Evolutionary conservation across 495 filamentous ascomycete genomes (phyloP), one percentile per base, ranked within the genome.

Genomic region (Darksidea phi): DNA sequence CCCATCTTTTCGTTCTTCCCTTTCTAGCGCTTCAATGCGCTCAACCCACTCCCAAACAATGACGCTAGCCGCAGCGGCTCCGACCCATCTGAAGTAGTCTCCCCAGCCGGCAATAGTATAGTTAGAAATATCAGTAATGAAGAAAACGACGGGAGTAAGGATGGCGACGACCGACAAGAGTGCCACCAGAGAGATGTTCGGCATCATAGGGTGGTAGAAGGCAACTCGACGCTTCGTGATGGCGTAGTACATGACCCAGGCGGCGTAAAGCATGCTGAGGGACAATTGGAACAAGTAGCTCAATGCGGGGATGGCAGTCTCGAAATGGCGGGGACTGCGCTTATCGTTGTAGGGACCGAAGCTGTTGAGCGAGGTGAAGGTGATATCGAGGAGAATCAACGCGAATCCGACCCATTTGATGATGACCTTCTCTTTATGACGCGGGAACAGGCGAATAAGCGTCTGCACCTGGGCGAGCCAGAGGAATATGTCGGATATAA

Each of bases 21-120:
- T 83, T 74, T 98, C 94, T 48, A 98, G 75, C 0, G 91, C 91
- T 72, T 98, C 94, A 53, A 98, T 98, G n/a, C 95, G 82, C 72
- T 98, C 94, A 17, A 98, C 94, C 94, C 94, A 98, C 73, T 98
- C 94, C 94, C 94, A 98, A 0, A 98, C 94, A 15, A 97, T 88
- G 18, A 97, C 94, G 75, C 91, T 96, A 7, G 94, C 95, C 1
- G 91, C 91, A 0, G 92, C 91, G 0, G 95, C 94, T 28, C 94
- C 95, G 43, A 97, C 95, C 94, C 95, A 98, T 67, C 94, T 79
- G 51, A 97, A 90, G 68, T 97, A 98, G 62, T 95, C 94, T 67
- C 94, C 95, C 94, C 94, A 98, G 15, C 90, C 91, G 25, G 89
- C 90, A 48, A 96, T 85, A 47, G 88, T 84, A 10, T 90, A 87